A percentile compares a stretch with the other conserved stretches of the same genome.
Conservation (phyloP, 345 rosid species). For the Triadica sebifera region DNA sequence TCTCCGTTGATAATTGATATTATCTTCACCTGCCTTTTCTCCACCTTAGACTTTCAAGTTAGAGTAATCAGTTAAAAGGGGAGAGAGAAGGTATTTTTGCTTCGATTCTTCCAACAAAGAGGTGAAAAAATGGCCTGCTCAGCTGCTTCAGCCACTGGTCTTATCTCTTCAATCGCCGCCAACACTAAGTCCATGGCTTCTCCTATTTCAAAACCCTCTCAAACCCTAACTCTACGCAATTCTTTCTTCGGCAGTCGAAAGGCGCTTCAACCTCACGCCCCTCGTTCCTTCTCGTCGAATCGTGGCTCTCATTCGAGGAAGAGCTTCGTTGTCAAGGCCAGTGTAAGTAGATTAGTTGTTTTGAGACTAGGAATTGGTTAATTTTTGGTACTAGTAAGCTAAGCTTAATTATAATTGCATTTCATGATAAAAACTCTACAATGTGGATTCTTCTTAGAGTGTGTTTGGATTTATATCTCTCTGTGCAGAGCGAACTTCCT, state of each 20-base stretch:
- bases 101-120: neutral
- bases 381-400: neutral
- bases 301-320: slow-evolving; percentile 41
- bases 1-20: neutral
- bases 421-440: neutral
- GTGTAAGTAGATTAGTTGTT: slow-evolving; percentile 28
- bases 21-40: slow-evolving; percentile 23
- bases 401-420: neutral
- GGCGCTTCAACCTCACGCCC: slow-evolving; percentile 43
- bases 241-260: slow-evolving; percentile 44
- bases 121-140: slow-evolving; percentile 57
- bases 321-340: slow-evolving; percentile 60
- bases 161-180: slow-evolving; percentile 50
- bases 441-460: slow-evolving; percentile 6
- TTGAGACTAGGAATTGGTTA: neutral
- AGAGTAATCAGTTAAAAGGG: neutral
- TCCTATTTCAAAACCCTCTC: slow-evolving; percentile 22
- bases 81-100: neutral
- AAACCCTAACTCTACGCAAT: slow-evolving; percentile 40
- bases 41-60: slow-evolving; percentile 27
- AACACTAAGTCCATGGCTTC: slow-evolving; percentile 34
- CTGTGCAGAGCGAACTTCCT: slow-evolving; percentile 63
- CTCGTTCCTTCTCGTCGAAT: slow-evolving; percentile 42
- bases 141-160: slow-evolving; percentile 56
- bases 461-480: neutral